Evolutionary conservation across 371 early-diverging fungal species (phyloP).

Genomic region (Polyrhizophydium stewartii): DNA sequence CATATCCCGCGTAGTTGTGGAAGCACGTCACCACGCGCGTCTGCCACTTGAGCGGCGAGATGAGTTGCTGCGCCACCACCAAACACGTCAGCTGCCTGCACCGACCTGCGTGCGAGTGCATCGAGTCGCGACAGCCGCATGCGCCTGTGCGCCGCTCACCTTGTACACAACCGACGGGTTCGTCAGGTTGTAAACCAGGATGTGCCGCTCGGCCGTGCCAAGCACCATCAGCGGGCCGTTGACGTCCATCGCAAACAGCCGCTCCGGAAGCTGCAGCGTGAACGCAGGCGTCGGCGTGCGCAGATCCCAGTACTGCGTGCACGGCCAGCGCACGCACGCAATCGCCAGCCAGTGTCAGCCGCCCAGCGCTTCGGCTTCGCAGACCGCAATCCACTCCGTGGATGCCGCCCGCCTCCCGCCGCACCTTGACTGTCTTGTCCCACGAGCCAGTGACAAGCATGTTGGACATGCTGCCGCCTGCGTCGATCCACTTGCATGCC

Average conservation of each 20-base stretch:
- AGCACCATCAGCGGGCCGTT: constrained; percentile 66
- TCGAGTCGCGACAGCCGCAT: not conserved
- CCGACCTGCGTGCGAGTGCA: constrained; percentile 4
- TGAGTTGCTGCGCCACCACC: constrained; percentile 42
- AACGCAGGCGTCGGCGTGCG: constrained; percentile 69
- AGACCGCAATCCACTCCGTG: not conserved
- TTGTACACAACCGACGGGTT: constrained; percentile 75
- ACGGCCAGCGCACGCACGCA: too few relatives aligned
- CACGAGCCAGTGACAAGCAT: constrained; percentile 90
- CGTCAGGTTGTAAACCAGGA: constrained; percentile 72
- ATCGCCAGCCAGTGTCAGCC: too few relatives aligned
- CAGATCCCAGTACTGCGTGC: constrained; percentile 86
- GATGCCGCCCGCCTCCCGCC: too few relatives aligned
- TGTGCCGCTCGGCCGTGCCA: constrained; percentile 73
- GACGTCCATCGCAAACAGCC: constrained; percentile 87
- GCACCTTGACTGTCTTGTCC: constrained; percentile 89
- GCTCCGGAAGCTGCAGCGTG: constrained; percentile 74
- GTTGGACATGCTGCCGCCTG: constrained; percentile 25
- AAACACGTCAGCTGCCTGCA: too few relatives aligned
- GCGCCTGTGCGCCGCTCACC: constrained; percentile 18
- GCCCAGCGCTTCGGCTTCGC: not conserved
- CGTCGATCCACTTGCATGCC: constrained; percentile 68
- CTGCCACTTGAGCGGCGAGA: constrained; percentile 85
- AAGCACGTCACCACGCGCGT: constrained; percentile 78
- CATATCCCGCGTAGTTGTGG: constrained; percentile 73